These are phyloP conservation scores for Tetracladium marchalianum DNA, from an alignment of 495 filamentous ascomycete species.

Conservation along the genomic window DNA sequence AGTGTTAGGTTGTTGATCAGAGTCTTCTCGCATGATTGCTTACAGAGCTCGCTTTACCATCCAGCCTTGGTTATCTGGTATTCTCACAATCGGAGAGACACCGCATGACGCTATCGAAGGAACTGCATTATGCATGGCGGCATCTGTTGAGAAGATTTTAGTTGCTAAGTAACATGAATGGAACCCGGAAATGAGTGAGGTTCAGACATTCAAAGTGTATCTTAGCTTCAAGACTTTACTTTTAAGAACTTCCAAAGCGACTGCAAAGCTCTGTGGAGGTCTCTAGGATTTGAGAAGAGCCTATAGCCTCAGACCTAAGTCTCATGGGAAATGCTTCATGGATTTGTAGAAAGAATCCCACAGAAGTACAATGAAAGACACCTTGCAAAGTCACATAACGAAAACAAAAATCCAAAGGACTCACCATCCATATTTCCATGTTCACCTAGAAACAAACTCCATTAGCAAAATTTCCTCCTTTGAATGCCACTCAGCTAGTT, in stretches of 20 bases:
- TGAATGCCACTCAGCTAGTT: too few relatives aligned
- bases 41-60: constrained; percentile 52
- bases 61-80: constrained; percentile 55
- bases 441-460: constrained; percentile 5
- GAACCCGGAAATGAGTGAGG: not conserved
- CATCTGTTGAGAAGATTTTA: constrained; percentile 33
- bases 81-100: constrained; percentile 56
- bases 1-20: constrained; percentile 1
- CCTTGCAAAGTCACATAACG: too few relatives aligned
- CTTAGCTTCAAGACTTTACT: too few relatives aligned
- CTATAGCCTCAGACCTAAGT: too few relatives aligned
- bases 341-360: too few relatives aligned
- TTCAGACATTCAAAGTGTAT: too few relatives aligned
- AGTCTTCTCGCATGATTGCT: constrained; percentile 17
- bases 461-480: not conserved
- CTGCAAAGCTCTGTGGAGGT: too few relatives aligned
- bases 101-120: constrained; percentile 58
- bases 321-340: too few relatives aligned
- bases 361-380: too few relatives aligned
- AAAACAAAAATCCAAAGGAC: not conserved
- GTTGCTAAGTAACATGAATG: not conserved
- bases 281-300: too few relatives aligned
- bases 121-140: constrained; percentile 75
- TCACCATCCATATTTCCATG: constrained; percentile 72
- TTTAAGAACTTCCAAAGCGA: too few relatives aligned